Base-by-base conservation (phyloP, 2,329 filamentous ascomycete genomes). In the Fusarium albidum region DNA sequence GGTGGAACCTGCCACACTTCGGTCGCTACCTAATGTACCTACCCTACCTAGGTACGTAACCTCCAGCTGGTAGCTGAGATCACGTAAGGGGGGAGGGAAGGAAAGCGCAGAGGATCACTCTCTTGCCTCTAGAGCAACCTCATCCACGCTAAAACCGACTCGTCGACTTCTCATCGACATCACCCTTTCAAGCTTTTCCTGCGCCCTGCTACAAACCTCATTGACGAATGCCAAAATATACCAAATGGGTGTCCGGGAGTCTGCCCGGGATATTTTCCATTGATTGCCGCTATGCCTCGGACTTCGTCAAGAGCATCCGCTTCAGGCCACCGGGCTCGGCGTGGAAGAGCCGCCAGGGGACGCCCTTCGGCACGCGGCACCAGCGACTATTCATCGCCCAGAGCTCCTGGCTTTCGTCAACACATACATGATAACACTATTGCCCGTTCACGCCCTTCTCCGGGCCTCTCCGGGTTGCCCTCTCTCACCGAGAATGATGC, bases 271-370 rank as follows among this genome's bases (percentile, higher is more conserved):
- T 9, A 13, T 7, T 13, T 11, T 12, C 10, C 28, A 8, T 13
- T 17, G 15, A 8, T 13, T 17, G 15, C 9, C 26, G 21, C 11
- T 15, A 68, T 67, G 61, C 41, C 65, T 9, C 55, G 39, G 26
- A 32, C 32, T 6, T 45, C 27, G 10, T 57, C 55, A 7, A 35
- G 37, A 33, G 15, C 51, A 28, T 60, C 52, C 12, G 18, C 42
- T 21, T 54, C 57, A 9, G 38, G 37, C 14, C 39, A 45, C 18
- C 53, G 43, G 38, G 55, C 42, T n/a, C 55, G 40, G 43, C 41
- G 46, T 3, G 33, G 44, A 18, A 46, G 43, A 53, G 38, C 26
- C n/a, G 18, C 34, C n/a, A 39, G 45, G 26, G 38, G 25, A 40
- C 29, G 46, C 29, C 32, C 15, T 31, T 50, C 26, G 9, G 13